phyloP scores from a whole-genome alignment of 768 basidiomycete genomes.

The Coprinellus micaceus region DNA sequence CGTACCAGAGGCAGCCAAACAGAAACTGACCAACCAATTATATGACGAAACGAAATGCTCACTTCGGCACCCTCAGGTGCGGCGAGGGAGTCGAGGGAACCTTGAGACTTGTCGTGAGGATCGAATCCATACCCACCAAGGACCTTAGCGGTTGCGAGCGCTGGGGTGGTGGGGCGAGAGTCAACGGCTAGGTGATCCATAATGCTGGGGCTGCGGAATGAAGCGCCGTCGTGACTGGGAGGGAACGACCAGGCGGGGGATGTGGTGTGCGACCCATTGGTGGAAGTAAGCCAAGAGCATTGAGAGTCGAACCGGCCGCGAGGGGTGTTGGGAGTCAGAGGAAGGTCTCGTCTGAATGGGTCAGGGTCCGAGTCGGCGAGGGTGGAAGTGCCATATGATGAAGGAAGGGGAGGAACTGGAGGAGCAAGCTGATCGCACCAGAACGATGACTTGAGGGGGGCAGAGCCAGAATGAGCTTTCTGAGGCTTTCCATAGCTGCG shows the following conservation, averaged over 20 bases:
- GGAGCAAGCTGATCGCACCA: constrained; percentile 57
- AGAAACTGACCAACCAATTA: constrained; percentile 59
- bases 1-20: constrained; percentile 72
- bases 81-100: constrained; percentile 45
- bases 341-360: constrained; percentile 58
- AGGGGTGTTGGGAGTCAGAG: constrained; percentile 35
- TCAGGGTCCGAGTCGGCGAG: constrained; percentile 46
- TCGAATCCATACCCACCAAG: constrained; percentile 67
- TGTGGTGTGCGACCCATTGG: constrained; percentile 52
- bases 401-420: constrained; percentile 69
- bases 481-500: constrained; percentile 36
- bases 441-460: constrained; percentile 55
- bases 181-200: constrained; percentile 40
- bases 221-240: constrained; percentile 36
- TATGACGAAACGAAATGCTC: constrained; percentile 52
- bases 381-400: constrained; percentile 50
- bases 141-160: constrained; percentile 55
- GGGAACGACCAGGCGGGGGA: constrained; percentile 71
- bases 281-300: constrained; percentile 71
- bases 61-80: constrained; percentile 42
- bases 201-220: constrained; percentile 32
- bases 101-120: constrained; percentile 45
- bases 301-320: constrained; percentile 59
- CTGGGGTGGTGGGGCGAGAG: constrained; percentile 49
- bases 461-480: constrained; percentile 36